These are phyloP conservation scores for Epithemia pelagica DNA, from an alignment of 108 stramenopile genomes.

Conservation along the genomic window DNA sequence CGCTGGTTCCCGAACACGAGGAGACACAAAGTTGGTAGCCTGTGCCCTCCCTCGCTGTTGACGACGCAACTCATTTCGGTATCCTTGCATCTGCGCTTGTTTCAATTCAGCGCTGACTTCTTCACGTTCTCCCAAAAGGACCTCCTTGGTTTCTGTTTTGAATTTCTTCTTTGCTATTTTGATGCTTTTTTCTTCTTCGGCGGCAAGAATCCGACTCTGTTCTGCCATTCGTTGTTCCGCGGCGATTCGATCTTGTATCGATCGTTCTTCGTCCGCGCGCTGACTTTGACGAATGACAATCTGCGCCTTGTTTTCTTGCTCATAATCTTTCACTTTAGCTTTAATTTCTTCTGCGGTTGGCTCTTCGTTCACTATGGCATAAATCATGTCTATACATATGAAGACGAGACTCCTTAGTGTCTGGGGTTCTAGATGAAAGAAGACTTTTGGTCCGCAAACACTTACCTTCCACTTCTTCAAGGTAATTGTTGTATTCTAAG, in stretches of 20 bases:
- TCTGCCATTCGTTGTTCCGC: constrained; percentile 74
- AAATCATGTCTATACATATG: constrained; percentile 57
- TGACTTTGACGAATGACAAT: constrained; percentile 83
- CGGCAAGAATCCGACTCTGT: constrained; percentile 52
- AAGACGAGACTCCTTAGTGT: no score
- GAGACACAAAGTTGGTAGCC: constrained; percentile 37
- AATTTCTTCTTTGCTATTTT: constrained; percentile 60
- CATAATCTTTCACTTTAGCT: constrained; percentile 67
- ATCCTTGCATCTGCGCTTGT: constrained; percentile 82
- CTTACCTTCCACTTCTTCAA: constrained; percentile 86
- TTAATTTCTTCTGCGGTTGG: constrained; percentile 83
- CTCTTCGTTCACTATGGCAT: constrained; percentile 82
- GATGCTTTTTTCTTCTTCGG: constrained; percentile 71
- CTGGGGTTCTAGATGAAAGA: no score
- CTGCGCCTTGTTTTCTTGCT: constrained; percentile 61
- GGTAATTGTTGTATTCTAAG: constrained; percentile 84
- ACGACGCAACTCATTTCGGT: constrained; percentile 74
- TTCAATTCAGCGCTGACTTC: constrained; percentile 74
- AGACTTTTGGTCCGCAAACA: no score
- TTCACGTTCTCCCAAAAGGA: constrained; percentile 79
- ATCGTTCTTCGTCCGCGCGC: constrained; percentile 81
- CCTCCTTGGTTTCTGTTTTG: constrained; percentile 79
- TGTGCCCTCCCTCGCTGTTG: constrained; percentile 58
- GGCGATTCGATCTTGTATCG: constrained; percentile 82
- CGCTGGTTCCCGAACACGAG: constrained; percentile 68